phyloP scores from a whole-genome alignment of 495 filamentous ascomycete species.

The Sphaerosporella brunnea region DNA sequence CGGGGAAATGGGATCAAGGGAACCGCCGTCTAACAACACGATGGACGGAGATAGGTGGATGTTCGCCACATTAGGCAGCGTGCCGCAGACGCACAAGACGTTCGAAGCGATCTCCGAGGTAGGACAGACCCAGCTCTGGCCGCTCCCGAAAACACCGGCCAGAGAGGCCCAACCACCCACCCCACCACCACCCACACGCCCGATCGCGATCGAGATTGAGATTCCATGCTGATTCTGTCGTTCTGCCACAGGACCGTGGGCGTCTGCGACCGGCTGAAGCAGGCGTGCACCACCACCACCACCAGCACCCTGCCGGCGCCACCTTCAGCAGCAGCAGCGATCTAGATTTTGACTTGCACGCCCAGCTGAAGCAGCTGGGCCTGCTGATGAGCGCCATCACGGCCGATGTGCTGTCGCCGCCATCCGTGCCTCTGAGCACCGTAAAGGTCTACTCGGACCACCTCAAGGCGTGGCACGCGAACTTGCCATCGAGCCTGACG shows the following conservation, averaged over 20 bases:
- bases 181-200: neutral
- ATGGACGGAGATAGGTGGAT: slow-evolving; percentile 6
- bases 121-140: slow-evolving; percentile 4
- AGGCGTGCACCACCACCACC: neutral
- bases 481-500: slow-evolving; percentile 16
- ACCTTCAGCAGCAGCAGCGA: neutral
- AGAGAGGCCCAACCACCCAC: neutral
- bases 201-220: slow-evolving; percentile 5
- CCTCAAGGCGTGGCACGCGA: slow-evolving; percentile 22
- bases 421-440: slow-evolving; percentile 12
- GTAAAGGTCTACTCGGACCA: slow-evolving; percentile 12
- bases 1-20: too few species aligned
- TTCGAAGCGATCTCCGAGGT: slow-evolving; percentile 6
- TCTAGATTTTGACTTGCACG: slow-evolving; percentile 5
- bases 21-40: neutral
- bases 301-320: neutral
- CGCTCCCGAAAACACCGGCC: neutral
- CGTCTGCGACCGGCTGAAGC: neutral
- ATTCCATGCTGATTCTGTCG: neutral
- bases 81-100: slow-evolving; percentile 1
- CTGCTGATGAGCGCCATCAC: slow-evolving; percentile 21
- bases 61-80: slow-evolving; percentile 2
- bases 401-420: slow-evolving; percentile 11
- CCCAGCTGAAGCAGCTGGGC: slow-evolving; percentile 16
- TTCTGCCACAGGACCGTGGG: neutral